Percentiles rank a stretch among this genome's conserved stretches.
phyloP scores from a whole-genome alignment of 345 rosid species.

The Eucalyptus brandiana region DNA sequence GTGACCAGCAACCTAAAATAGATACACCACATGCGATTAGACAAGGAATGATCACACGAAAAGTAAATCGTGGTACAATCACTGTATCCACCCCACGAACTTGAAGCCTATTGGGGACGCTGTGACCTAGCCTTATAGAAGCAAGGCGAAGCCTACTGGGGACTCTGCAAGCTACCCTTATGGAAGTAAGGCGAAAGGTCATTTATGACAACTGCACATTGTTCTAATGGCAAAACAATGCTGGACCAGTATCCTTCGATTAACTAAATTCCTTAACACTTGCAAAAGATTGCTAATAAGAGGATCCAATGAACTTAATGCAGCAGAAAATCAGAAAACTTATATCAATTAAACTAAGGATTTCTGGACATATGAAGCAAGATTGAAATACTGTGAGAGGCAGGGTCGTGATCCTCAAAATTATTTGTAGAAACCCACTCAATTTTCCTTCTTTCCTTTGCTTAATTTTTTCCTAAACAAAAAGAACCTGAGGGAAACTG shows the following conservation, averaged over 20 bases:
- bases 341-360: neutral
- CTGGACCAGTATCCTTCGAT: neutral
- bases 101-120: neutral
- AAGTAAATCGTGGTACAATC: neutral
- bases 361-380: neutral
- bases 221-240: neutral
- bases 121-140: neutral
- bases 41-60: neutral
- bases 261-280: neutral
- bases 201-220: neutral
- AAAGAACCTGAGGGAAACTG: neutral
- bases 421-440: neutral
- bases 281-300: neutral
- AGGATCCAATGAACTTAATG: neutral
- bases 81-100: neutral
- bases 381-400: neutral
- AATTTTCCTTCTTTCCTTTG: neutral
- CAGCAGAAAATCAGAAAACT: neutral
- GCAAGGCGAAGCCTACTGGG: neutral
- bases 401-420: neutral
- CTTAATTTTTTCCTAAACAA: neutral
- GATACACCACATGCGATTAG: neutral
- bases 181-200: neutral
- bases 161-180: neutral
- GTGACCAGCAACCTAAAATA: slow-evolving; percentile 80